Percentiles rank a stretch among this genome's conserved stretches.
Conservation (phyloP, 495 filamentous ascomycete genomes). For the Tuber borchii region DNA sequence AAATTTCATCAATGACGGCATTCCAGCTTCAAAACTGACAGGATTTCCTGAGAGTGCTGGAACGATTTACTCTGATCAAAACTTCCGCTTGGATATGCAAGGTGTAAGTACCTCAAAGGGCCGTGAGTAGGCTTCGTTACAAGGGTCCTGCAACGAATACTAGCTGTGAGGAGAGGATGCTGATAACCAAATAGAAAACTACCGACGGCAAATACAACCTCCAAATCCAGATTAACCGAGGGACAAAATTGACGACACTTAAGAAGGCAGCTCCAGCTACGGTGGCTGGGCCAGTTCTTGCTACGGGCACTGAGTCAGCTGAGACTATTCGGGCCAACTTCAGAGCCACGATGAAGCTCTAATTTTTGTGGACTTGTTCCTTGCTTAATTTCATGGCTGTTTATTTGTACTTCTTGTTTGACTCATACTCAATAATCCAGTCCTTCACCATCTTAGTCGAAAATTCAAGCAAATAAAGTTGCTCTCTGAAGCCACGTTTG, state of each 20-base stretch:
- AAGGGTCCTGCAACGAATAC: too few relatives aligned
- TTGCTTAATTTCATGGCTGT: too few relatives aligned
- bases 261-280: too few relatives aligned
- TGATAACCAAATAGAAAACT: background rate
- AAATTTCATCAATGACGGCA: background rate
- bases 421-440: constrained; percentile 25
- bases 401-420: too few relatives aligned
- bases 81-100: background rate
- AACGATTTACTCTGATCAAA: background rate
- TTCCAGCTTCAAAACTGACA: background rate
- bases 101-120: background rate
- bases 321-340: background rate
- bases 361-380: background rate
- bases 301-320: background rate
- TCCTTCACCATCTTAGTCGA: constrained; percentile 26
- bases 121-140: background rate
- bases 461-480: constrained; percentile 29
- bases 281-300: too few relatives aligned
- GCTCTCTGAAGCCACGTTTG: constrained; percentile 21
- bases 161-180: background rate
- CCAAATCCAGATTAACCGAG: background rate
- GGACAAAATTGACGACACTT: too few relatives aligned
- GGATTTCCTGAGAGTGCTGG: background rate
- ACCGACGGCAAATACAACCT: background rate
- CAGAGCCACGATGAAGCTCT: background rate